Conservation (phyloP, 164 flowering plant genomes). For the Vitis cinerea region DNA sequence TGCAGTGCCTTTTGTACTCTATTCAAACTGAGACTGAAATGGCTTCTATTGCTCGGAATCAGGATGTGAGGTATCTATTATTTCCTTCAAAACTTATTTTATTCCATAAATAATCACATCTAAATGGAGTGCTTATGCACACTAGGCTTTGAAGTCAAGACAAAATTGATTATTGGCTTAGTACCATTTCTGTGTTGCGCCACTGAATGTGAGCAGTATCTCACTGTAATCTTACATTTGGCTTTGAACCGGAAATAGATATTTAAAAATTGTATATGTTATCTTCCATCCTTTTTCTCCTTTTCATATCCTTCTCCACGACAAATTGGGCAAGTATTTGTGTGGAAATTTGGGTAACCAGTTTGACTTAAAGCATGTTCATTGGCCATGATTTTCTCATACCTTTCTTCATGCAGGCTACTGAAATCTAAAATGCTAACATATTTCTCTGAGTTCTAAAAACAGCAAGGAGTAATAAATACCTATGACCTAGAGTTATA, state of each 20-base stretch:
- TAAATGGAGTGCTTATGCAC: neutral
- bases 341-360: neutral
- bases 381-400: neutral
- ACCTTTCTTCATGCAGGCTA: neutral
- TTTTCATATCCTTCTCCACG: neutral
- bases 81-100: neutral
- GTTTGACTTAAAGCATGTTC: neutral
- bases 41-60: neutral
- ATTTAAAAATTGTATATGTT: neutral
- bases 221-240: neutral
- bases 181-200: no score
- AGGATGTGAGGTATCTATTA: constrained; percentile 9
- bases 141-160: neutral
- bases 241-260: neutral
- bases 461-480: no score
- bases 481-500: no score
- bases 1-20: constrained; percentile 49
- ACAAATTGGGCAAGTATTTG: neutral
- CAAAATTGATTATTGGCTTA: neutral
- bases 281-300: neutral
- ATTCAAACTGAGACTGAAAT: constrained; percentile 24
- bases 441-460: no score
- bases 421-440: no score
- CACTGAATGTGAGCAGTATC: neutral
- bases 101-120: neutral